Evolutionary conservation across 345 rosid genomes (phyloP).

Genomic region (Arabis alpina): DNA sequence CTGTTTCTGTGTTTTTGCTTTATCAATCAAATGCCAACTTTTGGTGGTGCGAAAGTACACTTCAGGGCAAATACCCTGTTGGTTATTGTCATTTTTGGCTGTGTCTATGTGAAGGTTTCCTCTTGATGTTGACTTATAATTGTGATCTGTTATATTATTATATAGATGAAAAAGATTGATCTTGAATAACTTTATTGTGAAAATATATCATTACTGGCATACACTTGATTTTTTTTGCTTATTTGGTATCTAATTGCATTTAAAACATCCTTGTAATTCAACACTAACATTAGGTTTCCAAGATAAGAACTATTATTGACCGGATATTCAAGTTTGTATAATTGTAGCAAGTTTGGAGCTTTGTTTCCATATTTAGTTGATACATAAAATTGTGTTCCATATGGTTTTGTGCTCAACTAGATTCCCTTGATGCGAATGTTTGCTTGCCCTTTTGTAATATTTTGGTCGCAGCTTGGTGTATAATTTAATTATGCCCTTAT

Average conservation of each 20-base stretch:
- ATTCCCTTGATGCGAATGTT: conserved; percentile 21
- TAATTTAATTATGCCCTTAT: conserved; percentile 19
- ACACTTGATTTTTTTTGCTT: neutral
- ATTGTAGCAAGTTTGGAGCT: neutral
- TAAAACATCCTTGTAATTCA: conserved; percentile 10
- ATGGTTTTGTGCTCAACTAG: conserved; percentile 22
- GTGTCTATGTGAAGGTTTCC: conserved; percentile 18
- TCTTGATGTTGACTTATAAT: conserved; percentile 21
- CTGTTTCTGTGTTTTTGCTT: neutral
- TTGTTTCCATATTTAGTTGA: conserved; percentile 5
- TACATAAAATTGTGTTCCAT: conserved; percentile 8
- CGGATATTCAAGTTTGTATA: conserved; percentile 1
- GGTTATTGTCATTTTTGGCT: conserved; percentile 7
- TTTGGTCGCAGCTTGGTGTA: conserved; percentile 23
- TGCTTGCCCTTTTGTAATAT: conserved; percentile 20
- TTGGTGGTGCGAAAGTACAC: neutral
- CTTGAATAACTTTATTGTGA: neutral
- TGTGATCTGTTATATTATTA: neutral
- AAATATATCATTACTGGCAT: conserved; percentile 1
- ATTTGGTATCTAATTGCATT: conserved; percentile 23
- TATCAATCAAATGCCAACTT: conserved; percentile 7
- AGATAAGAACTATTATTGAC: conserved; percentile 3
- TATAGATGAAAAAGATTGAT: conserved; percentile 4
- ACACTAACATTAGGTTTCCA: neutral
- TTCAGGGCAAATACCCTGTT: neutral